These are phyloP conservation scores for Termitomyces sp. DNA, from an alignment of 768 basidiomycete genomes.

Conservation along the genomic window DNA sequence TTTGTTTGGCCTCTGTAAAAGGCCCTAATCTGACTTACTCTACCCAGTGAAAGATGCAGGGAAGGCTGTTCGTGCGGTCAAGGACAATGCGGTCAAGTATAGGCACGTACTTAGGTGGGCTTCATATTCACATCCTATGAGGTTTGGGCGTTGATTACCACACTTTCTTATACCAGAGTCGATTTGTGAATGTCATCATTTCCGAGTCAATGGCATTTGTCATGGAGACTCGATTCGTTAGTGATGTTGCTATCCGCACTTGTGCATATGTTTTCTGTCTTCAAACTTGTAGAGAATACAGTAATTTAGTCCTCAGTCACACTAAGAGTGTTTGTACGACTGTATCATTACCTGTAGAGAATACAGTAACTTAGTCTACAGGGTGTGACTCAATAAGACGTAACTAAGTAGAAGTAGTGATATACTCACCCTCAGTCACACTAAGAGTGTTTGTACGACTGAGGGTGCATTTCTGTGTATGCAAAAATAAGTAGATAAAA, in stretches of 20 bases:
- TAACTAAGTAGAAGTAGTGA: too few relatives aligned
- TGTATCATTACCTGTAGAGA: too few relatives aligned
- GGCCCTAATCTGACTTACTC: neutral
- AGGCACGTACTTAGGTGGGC: constrained; percentile 40
- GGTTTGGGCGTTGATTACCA: neutral
- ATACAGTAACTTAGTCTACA: neutral
- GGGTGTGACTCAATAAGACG: constrained; percentile 24
- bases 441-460: too few relatives aligned
- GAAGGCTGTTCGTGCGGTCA: constrained; percentile 43
- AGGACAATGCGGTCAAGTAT: constrained; percentile 46
- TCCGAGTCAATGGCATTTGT: neutral
- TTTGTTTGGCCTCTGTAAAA: neutral
- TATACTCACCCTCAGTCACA: too few relatives aligned
- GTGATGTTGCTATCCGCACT: too few relatives aligned
- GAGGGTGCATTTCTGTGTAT: too few relatives aligned
- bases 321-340: too few relatives aligned
- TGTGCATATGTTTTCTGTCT: too few relatives aligned
- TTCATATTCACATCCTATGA: neutral
- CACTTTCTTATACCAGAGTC: neutral
- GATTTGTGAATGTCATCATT: neutral
- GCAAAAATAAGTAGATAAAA: too few relatives aligned
- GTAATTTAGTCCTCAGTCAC: too few relatives aligned
- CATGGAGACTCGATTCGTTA: too few relatives aligned
- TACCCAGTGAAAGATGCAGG: constrained; percentile 35
- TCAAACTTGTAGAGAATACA: constrained; percentile 18